Conservation (phyloP, 2,329 filamentous ascomycete genomes). For the Xylariaceae sp. region DNA sequence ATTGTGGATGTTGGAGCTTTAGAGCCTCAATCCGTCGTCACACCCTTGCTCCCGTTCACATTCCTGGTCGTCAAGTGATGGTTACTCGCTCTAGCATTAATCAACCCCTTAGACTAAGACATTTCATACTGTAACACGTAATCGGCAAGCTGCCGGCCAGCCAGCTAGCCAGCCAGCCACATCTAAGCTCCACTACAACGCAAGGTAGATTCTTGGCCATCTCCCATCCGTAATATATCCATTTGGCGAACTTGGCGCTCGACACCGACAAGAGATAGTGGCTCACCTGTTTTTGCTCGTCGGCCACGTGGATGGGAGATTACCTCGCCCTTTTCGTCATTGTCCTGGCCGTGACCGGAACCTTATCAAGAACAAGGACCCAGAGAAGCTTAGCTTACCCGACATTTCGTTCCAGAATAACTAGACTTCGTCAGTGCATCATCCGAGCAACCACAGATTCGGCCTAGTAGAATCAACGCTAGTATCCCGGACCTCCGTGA, state of each 20-base stretch:
- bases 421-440: conserved; percentile 13
- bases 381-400: conserved; percentile 9
- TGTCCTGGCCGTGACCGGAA: conserved; percentile 4
- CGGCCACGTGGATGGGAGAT: conserved; percentile 15
- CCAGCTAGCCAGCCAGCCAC: background rate
- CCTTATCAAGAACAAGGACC: background rate
- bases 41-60: background rate
- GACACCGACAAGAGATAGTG: too few relatives aligned
- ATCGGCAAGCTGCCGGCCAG: too few relatives aligned
- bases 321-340: background rate
- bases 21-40: conserved; percentile 8
- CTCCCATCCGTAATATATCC: background rate
- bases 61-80: background rate
- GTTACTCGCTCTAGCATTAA: conserved; percentile 11
- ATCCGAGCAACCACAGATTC: conserved; percentile 1
- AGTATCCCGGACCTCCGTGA: background rate
- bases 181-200: background rate
- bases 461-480: conserved; percentile 3
- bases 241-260: background rate
- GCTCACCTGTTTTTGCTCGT: too few relatives aligned
- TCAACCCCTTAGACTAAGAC: conserved; percentile 2
- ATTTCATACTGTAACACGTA: background rate
- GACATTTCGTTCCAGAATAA: conserved; percentile 7
- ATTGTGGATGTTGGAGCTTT: too few relatives aligned
- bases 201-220: background rate